Evolutionary conservation across 805 yeast species (phyloP), one percentile per base, ranked within the genome.

Genomic region (Sporopachydermia lactativora): DNA sequence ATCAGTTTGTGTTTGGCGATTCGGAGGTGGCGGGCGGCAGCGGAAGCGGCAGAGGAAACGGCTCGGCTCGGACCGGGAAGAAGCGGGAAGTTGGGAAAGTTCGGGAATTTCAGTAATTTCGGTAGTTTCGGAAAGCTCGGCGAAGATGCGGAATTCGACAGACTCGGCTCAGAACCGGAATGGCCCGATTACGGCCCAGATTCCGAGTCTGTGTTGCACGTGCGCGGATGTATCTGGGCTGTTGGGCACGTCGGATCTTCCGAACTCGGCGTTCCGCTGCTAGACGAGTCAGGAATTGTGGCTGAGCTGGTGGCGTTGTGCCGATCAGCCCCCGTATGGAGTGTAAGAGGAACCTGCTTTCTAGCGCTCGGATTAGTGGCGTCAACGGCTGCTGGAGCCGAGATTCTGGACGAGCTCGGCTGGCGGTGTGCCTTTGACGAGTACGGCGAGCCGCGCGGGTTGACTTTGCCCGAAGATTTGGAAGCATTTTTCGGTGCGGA

Each of bases 211-310:
- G 42, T 42, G 34, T n/a, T n/a, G n/a, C n/a, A n/a, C n/a, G n/a
- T n/a, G n/a, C 31, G 31, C 8, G 45, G 37, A 45, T 18, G 31
- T 24, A 24, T 24, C 8, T 89, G 96, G 96, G 77, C 94, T 1
- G 65, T 84, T 24, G 96, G 96, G 0, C 77, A 78, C 50, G 75
- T 88, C 19, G 88, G 88, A 2, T 72, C 86, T 1, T 72, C 85
- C 1, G 70, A 70, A 5, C 60, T 68, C 40, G 96, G 96, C 0
- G 75, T 81, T 14, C 62, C 68, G 14, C 59, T 78, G 36, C 49
- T 77, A 31, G 83, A 76, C 44, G 67, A 67, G 24, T 38, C 54
- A 15, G 70, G 71, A 1, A 59, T 74, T 42, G 65, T 74, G 34
- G 65, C 66, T 45, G 71, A 73, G 38, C 65, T 89, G 8, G 62